phyloP scores from a whole-genome alignment of 768 basidiomycete species.

The Mycena chlorophos region DNA sequence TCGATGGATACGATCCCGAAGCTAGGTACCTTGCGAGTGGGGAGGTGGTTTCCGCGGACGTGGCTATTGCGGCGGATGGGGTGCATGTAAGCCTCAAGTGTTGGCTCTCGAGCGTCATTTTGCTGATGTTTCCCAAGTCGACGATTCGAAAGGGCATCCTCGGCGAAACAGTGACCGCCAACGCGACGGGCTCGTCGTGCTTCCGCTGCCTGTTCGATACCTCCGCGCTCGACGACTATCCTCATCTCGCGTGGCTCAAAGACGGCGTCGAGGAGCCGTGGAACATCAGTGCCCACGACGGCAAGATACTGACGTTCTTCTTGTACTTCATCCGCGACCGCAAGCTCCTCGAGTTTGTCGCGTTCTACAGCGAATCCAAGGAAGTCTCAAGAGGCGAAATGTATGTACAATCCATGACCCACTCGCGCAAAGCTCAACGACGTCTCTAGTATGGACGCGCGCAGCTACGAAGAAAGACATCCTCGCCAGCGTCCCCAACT shows the following conservation, averaged over 20 bases:
- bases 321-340: constrained; percentile 10
- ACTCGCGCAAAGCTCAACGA: background rate
- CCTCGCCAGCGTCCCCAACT: background rate
- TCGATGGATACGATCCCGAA: background rate
- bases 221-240: constrained; percentile 1
- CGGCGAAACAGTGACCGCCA: background rate
- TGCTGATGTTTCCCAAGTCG: constrained; percentile 1
- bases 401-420: background rate
- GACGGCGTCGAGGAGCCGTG: constrained; percentile 6
- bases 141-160: constrained; percentile 7
- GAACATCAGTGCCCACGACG: background rate
- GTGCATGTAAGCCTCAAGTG: background rate
- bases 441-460: constrained; percentile 5
- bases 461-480: constrained; percentile 11
- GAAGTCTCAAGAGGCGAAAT: constrained; percentile 4
- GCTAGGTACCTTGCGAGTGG: background rate
- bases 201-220: constrained; percentile 14
- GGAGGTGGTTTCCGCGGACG: background rate
- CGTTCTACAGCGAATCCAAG: constrained; percentile 4
- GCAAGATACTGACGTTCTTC: background rate
- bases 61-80: constrained; percentile 1
- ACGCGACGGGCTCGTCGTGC: constrained; percentile 5
- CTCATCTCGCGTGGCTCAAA: constrained; percentile 11
- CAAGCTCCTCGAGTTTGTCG: constrained; percentile 8
- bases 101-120: background rate